Base-by-base conservation (phyloP, 2,329 filamentous ascomycete genomes). In the Penicillium sp. region DNA sequence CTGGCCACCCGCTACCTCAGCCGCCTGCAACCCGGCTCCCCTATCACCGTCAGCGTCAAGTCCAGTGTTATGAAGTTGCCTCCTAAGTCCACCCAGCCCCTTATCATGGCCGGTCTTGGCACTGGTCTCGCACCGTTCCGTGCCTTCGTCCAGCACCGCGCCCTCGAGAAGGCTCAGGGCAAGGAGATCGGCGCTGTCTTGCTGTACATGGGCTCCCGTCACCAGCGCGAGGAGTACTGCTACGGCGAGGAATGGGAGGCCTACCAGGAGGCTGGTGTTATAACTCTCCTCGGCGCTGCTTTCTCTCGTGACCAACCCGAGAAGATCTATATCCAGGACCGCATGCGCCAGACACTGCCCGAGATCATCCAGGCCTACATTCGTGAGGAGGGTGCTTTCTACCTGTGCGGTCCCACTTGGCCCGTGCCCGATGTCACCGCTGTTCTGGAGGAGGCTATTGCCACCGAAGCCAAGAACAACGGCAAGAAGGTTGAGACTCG, bases 211-310 rank as follows among this genome's bases (percentile, higher is more conserved):
- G 93, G 93, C 56, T 91, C 89, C 17, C 90, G 93, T 46, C 90
- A 96, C 78, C 89, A 96, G 76, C 88, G 90, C 58, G 93, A 98
- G 73, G 93, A 98, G 74, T 98, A 98, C 72, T 84, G 96, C 53
- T 98, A 97, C 66, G 93, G 93, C 54, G 93, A 98, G 71, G 93
- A 98, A 71, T 98, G 93, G 93, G 93, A 98, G 71, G 93, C 93
- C 0, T 98, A 98, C 72, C 82, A 93, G 65, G 91, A 90, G 53
- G 89, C 93, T 0, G 93, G 93, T 45, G 88, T 98, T 61, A 90
- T 98, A 68, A 98, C 93, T 0, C 80, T 95, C 37, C 81, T 98
- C 44, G 93, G 93, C 45, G 83, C 88, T 45, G 93, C 93, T 38
- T 98, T 98, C 78, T 95, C 88, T 52, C 85, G 93, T 67, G 93